A percentile compares a stretch with the other conserved stretches of the same genome.
Evolutionary conservation across 1,139 yeast genomes (phyloP).

Genomic region (Yamadazyma sp.): DNA sequence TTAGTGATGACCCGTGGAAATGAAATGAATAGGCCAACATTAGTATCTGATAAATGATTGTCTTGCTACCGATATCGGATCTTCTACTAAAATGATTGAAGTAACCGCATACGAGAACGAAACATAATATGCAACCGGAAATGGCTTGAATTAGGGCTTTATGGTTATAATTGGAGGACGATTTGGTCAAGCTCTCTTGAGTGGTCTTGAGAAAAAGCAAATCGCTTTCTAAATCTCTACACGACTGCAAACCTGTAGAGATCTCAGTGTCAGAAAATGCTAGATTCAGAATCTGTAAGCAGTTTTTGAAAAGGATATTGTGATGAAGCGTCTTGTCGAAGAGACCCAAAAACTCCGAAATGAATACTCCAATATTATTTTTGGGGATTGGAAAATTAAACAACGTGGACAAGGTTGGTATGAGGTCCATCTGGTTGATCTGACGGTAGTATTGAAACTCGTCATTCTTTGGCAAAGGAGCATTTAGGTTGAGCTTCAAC

Average conservation of each 20-base stretch:
- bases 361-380: constrained; percentile 76
- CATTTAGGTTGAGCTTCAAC: constrained; percentile 17
- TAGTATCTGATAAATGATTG: constrained; percentile 25
- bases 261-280: constrained; percentile 14
- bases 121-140: constrained; percentile 27
- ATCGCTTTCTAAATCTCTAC: constrained; percentile 13
- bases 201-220: constrained; percentile 44
- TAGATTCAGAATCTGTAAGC: constrained; percentile 53
- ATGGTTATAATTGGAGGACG: constrained; percentile 76
- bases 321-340: constrained; percentile 46
- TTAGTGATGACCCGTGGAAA: constrained; percentile 85
- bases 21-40: constrained; percentile 52
- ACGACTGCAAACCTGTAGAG: background rate
- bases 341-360: constrained; percentile 54
- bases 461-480: constrained; percentile 39
- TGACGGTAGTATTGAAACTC: constrained; percentile 52
- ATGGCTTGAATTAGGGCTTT: constrained; percentile 51
- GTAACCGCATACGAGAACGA: constrained; percentile 22
- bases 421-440: constrained; percentile 82
- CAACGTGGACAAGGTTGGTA: constrained; percentile 76
- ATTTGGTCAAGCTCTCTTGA: constrained; percentile 57
- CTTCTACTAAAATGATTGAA: constrained; percentile 13
- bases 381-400: constrained; percentile 82
- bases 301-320: constrained; percentile 53
- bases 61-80: constrained; percentile 15